Evolutionary conservation across 2,329 filamentous ascomycete species (phyloP).

Genomic region (Stagonosporopsis chrysanthemi): DNA sequence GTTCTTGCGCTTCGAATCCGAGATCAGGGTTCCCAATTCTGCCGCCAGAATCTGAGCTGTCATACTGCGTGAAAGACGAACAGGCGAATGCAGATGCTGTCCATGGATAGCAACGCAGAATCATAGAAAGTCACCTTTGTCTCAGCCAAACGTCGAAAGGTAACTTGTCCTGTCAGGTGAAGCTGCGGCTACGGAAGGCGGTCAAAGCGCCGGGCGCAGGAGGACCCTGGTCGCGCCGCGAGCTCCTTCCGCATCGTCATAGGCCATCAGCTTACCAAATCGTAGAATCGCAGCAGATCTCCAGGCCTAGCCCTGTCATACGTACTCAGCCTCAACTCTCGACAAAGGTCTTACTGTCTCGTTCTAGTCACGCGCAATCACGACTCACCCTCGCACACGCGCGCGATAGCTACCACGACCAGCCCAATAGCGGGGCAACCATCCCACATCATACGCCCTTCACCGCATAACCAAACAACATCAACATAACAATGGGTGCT

Average conservation of each 20-base stretch:
- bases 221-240: slow-evolving; percentile 14
- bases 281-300: slow-evolving; percentile 8
- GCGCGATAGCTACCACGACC: slow-evolving; percentile 14
- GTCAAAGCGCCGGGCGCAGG: slow-evolving; percentile 22
- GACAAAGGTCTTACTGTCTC: not conserved
- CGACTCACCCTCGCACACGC: slow-evolving; percentile 8
- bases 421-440: slow-evolving; percentile 41
- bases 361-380: slow-evolving; percentile 4
- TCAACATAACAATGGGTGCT: slow-evolving; percentile 61
- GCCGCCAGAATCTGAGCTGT: slow-evolving; percentile 88
- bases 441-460: slow-evolving; percentile 36
- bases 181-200: slow-evolving; percentile 23
- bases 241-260: slow-evolving; percentile 19
- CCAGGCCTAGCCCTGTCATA: slow-evolving; percentile 4
- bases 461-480: slow-evolving; percentile 16
- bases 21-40: slow-evolving; percentile 88
- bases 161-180: slow-evolving; percentile 29
- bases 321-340: slow-evolving; percentile 13
- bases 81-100: slow-evolving; percentile 33
- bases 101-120: slow-evolving; percentile 20
- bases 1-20: slow-evolving; percentile 95
- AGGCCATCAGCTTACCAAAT: slow-evolving; percentile 20
- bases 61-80: slow-evolving; percentile 64
- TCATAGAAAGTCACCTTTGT: slow-evolving; percentile 1
- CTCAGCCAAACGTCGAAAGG: slow-evolving; percentile 20